phyloP scores from a whole-genome alignment of 179 eudicot genomes.

The Beta corolliflora region DNA sequence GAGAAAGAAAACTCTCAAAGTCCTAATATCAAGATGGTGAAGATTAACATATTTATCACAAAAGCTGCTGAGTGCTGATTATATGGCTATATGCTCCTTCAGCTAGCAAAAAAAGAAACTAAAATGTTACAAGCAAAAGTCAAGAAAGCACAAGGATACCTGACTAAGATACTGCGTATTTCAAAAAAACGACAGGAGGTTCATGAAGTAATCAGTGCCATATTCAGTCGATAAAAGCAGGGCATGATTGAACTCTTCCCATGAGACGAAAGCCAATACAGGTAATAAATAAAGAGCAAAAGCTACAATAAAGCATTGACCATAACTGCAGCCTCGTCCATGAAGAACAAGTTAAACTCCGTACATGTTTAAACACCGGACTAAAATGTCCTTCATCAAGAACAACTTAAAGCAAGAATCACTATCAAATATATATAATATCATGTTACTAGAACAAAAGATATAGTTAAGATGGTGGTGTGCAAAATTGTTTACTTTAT shows the following conservation, averaged over 20 bases:
- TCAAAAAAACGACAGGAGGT: neutral
- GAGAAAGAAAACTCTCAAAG: neutral
- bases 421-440: neutral
- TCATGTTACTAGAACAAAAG: neutral
- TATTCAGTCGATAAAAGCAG: too few relatives aligned
- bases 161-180: neutral
- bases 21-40: neutral
- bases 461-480: neutral
- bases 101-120: neutral
- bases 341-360: too few relatives aligned
- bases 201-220: too few relatives aligned
- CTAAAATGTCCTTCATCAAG: neutral
- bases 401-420: neutral
- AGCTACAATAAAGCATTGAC: neutral
- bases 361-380: neutral
- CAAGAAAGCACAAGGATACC: neutral
- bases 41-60: neutral
- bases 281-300: neutral
- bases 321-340: neutral
- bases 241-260: neutral
- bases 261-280: neutral
- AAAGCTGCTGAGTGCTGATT: too few relatives aligned
- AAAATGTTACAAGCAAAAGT: too few relatives aligned
- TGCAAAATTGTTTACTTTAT: conserved; percentile 45
- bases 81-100: neutral